Conservation (phyloP, 78 protist species). For the Mastigamoeba balamuthi region DNA sequence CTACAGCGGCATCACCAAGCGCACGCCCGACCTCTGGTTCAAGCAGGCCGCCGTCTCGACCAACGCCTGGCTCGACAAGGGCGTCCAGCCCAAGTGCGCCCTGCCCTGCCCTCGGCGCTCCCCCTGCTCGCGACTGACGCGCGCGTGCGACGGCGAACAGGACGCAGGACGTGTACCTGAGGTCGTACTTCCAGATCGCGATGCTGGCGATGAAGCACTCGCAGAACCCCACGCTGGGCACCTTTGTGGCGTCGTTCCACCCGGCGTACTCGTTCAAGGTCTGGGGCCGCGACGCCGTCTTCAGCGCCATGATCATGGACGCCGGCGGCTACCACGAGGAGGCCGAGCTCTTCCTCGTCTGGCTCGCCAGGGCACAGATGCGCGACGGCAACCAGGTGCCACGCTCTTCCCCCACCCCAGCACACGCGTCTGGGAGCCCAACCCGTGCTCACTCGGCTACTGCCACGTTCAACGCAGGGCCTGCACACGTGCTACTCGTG, state of each 20-base stretch:
- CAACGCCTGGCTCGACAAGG: too few relatives aligned
- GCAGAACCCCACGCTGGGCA: background rate
- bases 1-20: too few relatives aligned
- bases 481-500: slow-evolving; percentile 22
- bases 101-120: background rate
- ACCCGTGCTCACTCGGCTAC: background rate
- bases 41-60: too few relatives aligned
- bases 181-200: background rate
- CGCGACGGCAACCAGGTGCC: background rate
- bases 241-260: slow-evolving; percentile 10
- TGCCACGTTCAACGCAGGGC: background rate
- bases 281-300: slow-evolving; percentile 5
- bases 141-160: too few relatives aligned
- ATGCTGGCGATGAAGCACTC: background rate
- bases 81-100: background rate
- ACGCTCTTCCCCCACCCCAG: too few relatives aligned
- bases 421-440: too few relatives aligned
- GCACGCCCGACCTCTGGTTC: too few relatives aligned
- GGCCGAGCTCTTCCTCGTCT: background rate
- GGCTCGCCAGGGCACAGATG: background rate
- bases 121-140: background rate
- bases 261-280: background rate
- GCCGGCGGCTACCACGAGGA: slow-evolving; percentile 11
- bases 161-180: too few relatives aligned
- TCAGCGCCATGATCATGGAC: slow-evolving; percentile 14